phyloP scores from a whole-genome alignment of 345 rosid genomes.

The Hypericum perforatum region DNA sequence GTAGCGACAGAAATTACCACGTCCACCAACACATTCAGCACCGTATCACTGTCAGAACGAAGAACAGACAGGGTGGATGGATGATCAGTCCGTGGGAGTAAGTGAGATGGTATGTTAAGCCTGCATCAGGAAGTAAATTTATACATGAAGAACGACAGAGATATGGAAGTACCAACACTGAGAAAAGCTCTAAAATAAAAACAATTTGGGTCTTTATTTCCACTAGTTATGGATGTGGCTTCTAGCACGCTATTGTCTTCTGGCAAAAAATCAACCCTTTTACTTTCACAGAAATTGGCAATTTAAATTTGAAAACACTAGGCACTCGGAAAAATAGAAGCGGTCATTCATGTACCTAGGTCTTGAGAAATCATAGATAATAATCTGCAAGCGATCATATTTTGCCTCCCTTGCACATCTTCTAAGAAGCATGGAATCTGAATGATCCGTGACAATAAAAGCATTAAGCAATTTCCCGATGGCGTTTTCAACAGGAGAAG shows the following conservation, averaged over 20 bases:
- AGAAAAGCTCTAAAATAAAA: no score
- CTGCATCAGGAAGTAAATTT: constrained; percentile 29
- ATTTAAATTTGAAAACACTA: no score
- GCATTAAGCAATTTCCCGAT: constrained; percentile 80
- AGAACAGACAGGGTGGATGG: constrained; percentile 71
- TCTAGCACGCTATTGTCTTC: no score
- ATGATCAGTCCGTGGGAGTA: constrained; percentile 75
- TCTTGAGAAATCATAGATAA: constrained; percentile 79
- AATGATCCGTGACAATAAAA: constrained; percentile 81
- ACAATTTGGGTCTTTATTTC: no score
- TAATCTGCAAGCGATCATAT: constrained; percentile 55
- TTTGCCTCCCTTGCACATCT: constrained; percentile 61
- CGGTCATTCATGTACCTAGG: constrained; percentile 42
- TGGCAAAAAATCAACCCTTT: no score
- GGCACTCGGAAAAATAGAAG: not conserved
- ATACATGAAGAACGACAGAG: no score
- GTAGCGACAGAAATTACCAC: constrained; percentile 38
- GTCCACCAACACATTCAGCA: constrained; percentile 85
- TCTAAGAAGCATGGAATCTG: constrained; percentile 58
- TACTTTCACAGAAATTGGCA: no score
- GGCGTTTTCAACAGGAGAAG: constrained; percentile 80
- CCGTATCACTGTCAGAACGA: constrained; percentile 60
- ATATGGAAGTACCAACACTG: no score
- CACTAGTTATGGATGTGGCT: no score
- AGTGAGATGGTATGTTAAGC: constrained; percentile 58